A percentile compares a stretch with the other conserved stretches of the same genome.
Conservation (phyloP, 352 stramenopile genomes). For the Phytophthora constricta region DNA sequence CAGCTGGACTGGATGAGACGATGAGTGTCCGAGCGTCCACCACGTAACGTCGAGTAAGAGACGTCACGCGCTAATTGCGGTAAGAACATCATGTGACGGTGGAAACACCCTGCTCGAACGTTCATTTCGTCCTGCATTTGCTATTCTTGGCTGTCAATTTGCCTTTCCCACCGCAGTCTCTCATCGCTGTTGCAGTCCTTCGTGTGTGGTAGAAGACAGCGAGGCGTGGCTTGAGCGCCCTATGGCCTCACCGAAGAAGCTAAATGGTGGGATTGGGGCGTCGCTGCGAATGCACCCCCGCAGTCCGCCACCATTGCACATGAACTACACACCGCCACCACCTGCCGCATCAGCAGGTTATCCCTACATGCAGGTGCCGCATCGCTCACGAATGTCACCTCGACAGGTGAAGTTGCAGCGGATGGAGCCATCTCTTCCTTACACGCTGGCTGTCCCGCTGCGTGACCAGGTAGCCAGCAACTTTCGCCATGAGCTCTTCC, state of each 20-base stretch:
- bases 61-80: conserved; percentile 15
- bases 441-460: conserved; percentile 30
- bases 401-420: conserved; percentile 45
- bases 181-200: conserved; percentile 12
- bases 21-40: not conserved
- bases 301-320: conserved; percentile 24
- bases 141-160: conserved; percentile 19
- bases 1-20: conserved; percentile 4
- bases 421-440: conserved; percentile 31
- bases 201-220: not conserved
- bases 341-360: conserved; percentile 25
- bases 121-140: not conserved
- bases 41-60: conserved; percentile 11
- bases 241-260: conserved; percentile 23
- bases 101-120: not conserved
- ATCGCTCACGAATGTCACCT: conserved; percentile 36
- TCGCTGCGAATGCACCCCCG: conserved; percentile 29
- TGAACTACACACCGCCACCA: conserved; percentile 15
- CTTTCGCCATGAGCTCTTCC: conserved; percentile 71
- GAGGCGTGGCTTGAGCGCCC: not conserved
- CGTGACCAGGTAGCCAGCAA: conserved; percentile 45
- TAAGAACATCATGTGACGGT: conserved; percentile 12
- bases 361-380: conserved; percentile 10
- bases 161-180: not conserved
- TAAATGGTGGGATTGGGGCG: conserved; percentile 16